These are phyloP conservation scores for Coelastrella sp. DNA, from an alignment of 139 green algal genomes.

Conservation along the genomic window DNA sequence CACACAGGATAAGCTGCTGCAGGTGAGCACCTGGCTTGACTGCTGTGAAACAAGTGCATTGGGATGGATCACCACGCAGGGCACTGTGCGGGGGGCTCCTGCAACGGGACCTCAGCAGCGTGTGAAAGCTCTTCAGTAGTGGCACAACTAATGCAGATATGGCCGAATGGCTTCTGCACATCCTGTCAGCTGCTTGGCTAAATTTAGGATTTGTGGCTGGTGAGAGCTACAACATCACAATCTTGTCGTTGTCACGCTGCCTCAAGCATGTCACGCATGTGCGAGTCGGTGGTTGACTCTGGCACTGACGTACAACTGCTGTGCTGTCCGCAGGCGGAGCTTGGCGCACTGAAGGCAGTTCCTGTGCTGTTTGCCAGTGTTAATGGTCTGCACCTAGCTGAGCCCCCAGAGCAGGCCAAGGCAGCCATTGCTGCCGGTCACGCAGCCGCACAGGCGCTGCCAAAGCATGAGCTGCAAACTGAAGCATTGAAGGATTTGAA, in stretches of 20 bases:
- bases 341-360: constrained; percentile 51
- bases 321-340: constrained; percentile 1
- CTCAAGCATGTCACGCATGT: background rate
- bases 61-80: too few relatives aligned
- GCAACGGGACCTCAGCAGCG: too few relatives aligned
- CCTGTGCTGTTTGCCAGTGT: constrained; percentile 66
- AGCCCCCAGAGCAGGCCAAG: constrained; percentile 54
- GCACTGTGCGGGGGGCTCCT: too few relatives aligned
- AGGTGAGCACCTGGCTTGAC: background rate
- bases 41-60: too few relatives aligned
- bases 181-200: too few relatives aligned
- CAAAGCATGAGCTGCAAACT: constrained; percentile 41
- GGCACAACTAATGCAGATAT: background rate
- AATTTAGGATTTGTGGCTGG: too few relatives aligned
- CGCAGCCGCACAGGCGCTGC: constrained; percentile 33
- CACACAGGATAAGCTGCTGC: constrained; percentile 19
- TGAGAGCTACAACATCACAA: too few relatives aligned
- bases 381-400: constrained; percentile 72
- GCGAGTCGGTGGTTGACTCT: constrained; percentile 59
- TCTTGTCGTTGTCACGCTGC: too few relatives aligned
- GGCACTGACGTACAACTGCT: constrained; percentile 57
- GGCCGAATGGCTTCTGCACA: too few relatives aligned
- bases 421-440: constrained; percentile 46
- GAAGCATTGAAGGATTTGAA: constrained; percentile 42
- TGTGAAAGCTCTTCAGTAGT: background rate